phyloP scores from a whole-genome alignment of 1,284 basidiomycete genomes.

The Gomphus bonarii region DNA sequence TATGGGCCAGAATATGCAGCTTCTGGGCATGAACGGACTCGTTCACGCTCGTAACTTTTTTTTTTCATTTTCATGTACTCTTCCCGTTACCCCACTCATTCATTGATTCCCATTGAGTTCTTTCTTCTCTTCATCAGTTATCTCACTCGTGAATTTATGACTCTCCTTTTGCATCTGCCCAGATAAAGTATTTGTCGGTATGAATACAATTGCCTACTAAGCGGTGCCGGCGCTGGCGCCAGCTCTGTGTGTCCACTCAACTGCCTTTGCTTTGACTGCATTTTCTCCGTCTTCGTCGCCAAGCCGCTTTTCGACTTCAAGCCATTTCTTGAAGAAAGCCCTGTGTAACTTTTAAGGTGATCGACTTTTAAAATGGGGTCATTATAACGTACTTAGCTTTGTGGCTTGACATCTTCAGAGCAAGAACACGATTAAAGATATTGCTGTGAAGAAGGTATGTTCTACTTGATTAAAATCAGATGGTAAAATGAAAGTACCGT shows the following conservation, averaged over 20 bases:
- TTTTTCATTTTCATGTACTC: slow-evolving; percentile 25
- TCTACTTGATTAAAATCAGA: slow-evolving; percentile 5
- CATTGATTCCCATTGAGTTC: slow-evolving; percentile 23
- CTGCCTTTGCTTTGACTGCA: slow-evolving; percentile 77
- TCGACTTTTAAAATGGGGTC: neutral
- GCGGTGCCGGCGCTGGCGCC: slow-evolving; percentile 16
- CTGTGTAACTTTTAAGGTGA: slow-evolving; percentile 27
- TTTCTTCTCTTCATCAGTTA: slow-evolving; percentile 22
- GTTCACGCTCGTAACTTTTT: slow-evolving; percentile 54
- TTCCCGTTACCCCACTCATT: slow-evolving; percentile 29
- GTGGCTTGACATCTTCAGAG: slow-evolving; percentile 84
- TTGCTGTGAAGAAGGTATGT: slow-evolving; percentile 36
- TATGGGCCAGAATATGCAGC: slow-evolving; percentile 43
- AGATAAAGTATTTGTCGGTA: slow-evolving; percentile 22
- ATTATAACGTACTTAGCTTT: slow-evolving; percentile 72
- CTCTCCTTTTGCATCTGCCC: slow-evolving; percentile 30
- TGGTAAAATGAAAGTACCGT: slow-evolving; percentile 33
- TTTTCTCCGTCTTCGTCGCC: slow-evolving; percentile 83
- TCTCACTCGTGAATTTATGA: slow-evolving; percentile 32
- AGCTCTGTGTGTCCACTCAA: slow-evolving; percentile 74
- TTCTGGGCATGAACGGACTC: slow-evolving; percentile 42
- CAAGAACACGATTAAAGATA: slow-evolving; percentile 76
- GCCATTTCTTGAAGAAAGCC: slow-evolving; percentile 96
- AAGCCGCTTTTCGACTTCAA: slow-evolving; percentile 77
- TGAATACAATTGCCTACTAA: slow-evolving; percentile 11